Evolutionary conservation across 495 filamentous ascomycete genomes (phyloP), one percentile per base, ranked within the genome.

Genomic region (Talaromyces thailandensis): DNA sequence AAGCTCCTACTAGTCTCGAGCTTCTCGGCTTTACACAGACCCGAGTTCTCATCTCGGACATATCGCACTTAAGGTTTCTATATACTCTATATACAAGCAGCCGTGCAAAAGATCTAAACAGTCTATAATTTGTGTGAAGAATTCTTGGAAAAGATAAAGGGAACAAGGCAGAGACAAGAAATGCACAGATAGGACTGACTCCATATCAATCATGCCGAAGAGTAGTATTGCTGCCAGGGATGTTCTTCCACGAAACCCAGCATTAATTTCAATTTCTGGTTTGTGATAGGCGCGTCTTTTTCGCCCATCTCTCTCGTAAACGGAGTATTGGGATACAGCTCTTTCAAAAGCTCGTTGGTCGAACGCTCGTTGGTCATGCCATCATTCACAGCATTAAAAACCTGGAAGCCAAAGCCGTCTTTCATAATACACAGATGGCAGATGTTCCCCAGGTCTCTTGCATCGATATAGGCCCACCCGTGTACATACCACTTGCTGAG

Each of bases 321-420:
- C 12, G 72, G 71, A 35, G 74, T 75, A 29, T 73, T 65, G 2
- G 83, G 82, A 64, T 70, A 75, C 6, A 70, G 66, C 63, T 81
- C 73, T 29, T 63, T 69, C 6, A 81, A 81, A 25, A 79, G 75
- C 25, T 67, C 65, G 25, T 58, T 60, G 14, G 67, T 66, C 48
- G 70, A 71, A 52, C 21, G 48, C 57, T 62, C 73, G 2, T 75
- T 70, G 6, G 83, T 85, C 35, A 84, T 85, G 6, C 77, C 79
- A 71, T 83, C 78, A 67, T 86, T 87, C 3, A 79, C 82, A 40
- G 82, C 83, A 67, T 86, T 86, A 72, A 87, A 86, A 0, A 85
- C 69, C 66, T 86, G 81, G 60, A 85, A 86, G 1, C 82, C 83
- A 14, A 86, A 64, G 1, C 80, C 81, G 65, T 73, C 74, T 64